Evolutionary conservation across 2,329 filamentous ascomycete species (phyloP), one percentile per base, ranked within the genome.

Genomic region (Chalaropsis thielavioides): DNA sequence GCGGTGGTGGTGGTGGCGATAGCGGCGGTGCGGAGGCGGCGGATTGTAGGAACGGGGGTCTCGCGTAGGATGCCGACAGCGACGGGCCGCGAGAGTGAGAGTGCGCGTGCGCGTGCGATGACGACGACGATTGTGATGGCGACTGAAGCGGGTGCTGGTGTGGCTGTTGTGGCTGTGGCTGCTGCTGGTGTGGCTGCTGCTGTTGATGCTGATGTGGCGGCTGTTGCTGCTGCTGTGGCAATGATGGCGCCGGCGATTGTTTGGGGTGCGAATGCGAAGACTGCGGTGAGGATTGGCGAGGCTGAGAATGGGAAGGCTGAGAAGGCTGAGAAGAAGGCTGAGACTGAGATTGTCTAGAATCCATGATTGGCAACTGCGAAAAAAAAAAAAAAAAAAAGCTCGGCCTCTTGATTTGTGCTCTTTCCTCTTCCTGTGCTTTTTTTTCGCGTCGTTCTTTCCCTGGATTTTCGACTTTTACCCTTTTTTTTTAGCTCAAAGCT

Each of bases 271-370:
- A 54, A 51, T 62, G 59, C 4, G 41, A 24, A n/a, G 51, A 6
- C 13, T 58, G 59, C 8, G 41, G 31, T 38, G 65, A 67, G 17
- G 65, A 58, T n/a, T 64, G 27, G 59, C 22, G 68, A 65, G 35
- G 43, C 43, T 64, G 67, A 68, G 19, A 31, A 43, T 56, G 68
- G 60, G 24, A 65, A 58, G 49, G 67, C 67, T 62, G 67, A 62
- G 35, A 31, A 44, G 49, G 27, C 49, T 65, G 59, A n/a, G 60
- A 31, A 27, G 60, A 64, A 63, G 65, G 61, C 59, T 61, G 68
- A 66, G 43, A 31, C 19, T 61, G 51, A 17, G 58, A 64, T 43
- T 61, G 62, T 60, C 59, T 62, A 35, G 66, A 64, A 64, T 67
- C 66, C 66, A 67, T 67, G 51, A 49, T 64, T 40, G 41, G 31